Base-by-base conservation (phyloP, 2,329 filamentous ascomycete genomes). In the Trichoderma atrobrunneum region DNA sequence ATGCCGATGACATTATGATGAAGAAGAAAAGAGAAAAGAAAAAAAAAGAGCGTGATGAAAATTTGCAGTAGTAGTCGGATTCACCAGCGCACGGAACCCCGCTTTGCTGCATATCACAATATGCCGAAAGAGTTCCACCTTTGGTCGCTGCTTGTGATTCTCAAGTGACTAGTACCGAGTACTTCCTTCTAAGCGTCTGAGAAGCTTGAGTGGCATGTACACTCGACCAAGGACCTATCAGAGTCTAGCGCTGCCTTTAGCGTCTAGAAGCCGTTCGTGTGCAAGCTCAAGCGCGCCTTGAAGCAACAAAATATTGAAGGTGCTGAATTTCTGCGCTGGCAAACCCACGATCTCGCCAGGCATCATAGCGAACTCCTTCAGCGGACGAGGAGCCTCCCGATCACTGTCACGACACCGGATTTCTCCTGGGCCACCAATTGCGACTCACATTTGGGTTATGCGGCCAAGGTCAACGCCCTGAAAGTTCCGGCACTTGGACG, bases 1-100 rank as follows among this genome's bases (percentile, higher is more conserved):
- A 92, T 91, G 94, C 91, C 90, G 81, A 87, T 89, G 90, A 93
- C 91, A 93, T 93, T 95, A 86, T 84, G 85, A 82, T 85, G 83
- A 81, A 83, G 84, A 86, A 84, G 84, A 82, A 81, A 79, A 80
- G 72, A 73, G 73, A 81, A 79, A 79, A 73, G 74, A 76, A 74
- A 73, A 72, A 48, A 51, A 43, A 54, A 66, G 63, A 24, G n/a
- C 36, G 39, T 32, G 32, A 16, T 51, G 26, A 71, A 79, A 80
- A 79, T 77, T 77, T 76, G 72, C 65, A 72, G 71, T 61, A 61
- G 36, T 64, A 72, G 54, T 59, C 62, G 48, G 56, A 70, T 62
- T 64, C 65, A 70, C 48, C 39, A 34, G 48, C 11, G 48, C 26
- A 36, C 30, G 12, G 63, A 12, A 28, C 73, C 74, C 74, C 69